A percentile compares a stretch with the other conserved stretches of the same genome.
These are phyloP conservation scores for Corylus americana DNA, from an alignment of 306 rosid genomes.

Conservation along the genomic window DNA sequence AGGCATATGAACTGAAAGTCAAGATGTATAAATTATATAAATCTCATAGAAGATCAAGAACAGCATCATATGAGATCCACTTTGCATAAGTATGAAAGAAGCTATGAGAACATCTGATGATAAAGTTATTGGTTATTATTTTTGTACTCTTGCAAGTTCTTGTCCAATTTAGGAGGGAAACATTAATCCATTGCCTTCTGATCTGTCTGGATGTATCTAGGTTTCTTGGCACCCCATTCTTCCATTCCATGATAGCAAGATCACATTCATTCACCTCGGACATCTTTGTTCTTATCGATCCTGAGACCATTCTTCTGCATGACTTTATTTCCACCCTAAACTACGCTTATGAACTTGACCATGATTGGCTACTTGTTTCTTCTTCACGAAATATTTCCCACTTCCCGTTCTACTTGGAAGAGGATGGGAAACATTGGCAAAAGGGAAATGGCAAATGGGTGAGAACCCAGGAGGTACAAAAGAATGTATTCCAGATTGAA, in stretches of 20 bases:
- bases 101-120: background rate
- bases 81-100: slow-evolving; percentile 3
- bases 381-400: slow-evolving; percentile 58
- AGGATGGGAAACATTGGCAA: slow-evolving; percentile 50
- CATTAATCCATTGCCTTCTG: slow-evolving; percentile 18
- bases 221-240: slow-evolving; percentile 88
- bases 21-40: no score
- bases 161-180: background rate
- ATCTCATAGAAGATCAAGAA: no score
- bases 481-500: slow-evolving; percentile 24
- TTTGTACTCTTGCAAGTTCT: slow-evolving; percentile 2
- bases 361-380: slow-evolving; percentile 86
- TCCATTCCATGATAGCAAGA: slow-evolving; percentile 87
- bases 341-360: slow-evolving; percentile 54
- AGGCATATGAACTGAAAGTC: no score
- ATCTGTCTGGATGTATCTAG: slow-evolving; percentile 49
- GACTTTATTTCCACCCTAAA: slow-evolving; percentile 72
- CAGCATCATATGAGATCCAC: background rate
- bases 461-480: slow-evolving; percentile 60
- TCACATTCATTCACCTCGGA: slow-evolving; percentile 56
- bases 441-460: slow-evolving; percentile 39
- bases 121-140: background rate
- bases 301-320: slow-evolving; percentile 66
- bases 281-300: slow-evolving; percentile 59
- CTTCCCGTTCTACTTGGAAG: slow-evolving; percentile 61